phyloP scores from a whole-genome alignment of 1,284 basidiomycete species.

The Cryptococcus hybrid region DNA sequence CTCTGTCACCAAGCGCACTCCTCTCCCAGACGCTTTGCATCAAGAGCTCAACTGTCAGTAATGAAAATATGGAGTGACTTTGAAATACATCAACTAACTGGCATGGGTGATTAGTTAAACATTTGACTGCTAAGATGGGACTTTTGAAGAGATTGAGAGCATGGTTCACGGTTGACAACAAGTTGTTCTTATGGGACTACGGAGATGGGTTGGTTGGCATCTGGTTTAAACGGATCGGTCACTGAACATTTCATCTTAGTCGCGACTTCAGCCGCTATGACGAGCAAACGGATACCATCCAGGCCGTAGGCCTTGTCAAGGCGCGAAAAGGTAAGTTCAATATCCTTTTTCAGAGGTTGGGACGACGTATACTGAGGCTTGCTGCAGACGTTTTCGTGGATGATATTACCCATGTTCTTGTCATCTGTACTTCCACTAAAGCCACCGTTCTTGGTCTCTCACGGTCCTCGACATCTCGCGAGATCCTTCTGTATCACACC shows the following conservation, averaged over 20 bases:
- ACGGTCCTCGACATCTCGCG: slow-evolving; percentile 54
- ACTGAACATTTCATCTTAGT: slow-evolving; percentile 12
- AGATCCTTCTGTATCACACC: slow-evolving; percentile 87
- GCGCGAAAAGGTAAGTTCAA: slow-evolving; percentile 51
- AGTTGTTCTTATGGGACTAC: slow-evolving; percentile 97
- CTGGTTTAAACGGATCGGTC: not conserved
- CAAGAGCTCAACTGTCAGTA: slow-evolving; percentile 42
- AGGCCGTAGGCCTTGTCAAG: slow-evolving; percentile 76
- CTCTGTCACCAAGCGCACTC: slow-evolving; percentile 22
- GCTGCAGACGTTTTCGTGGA: slow-evolving; percentile 78
- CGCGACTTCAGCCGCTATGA: slow-evolving; percentile 65
- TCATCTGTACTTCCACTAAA: slow-evolving; percentile 82
- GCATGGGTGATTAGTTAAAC: slow-evolving; percentile 23
- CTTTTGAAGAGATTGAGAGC: slow-evolving; percentile 87
- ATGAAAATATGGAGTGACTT: too few relatives aligned
- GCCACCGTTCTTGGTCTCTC: slow-evolving; percentile 85
- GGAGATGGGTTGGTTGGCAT: slow-evolving; percentile 66
- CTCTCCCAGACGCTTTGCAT: slow-evolving; percentile 44
- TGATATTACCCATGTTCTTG: slow-evolving; percentile 82
- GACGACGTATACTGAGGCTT: not conserved
- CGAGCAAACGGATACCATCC: slow-evolving; percentile 88
- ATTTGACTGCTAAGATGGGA: slow-evolving; percentile 63
- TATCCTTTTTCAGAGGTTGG: not conserved
- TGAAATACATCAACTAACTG: not conserved
- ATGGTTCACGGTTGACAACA: slow-evolving; percentile 94